A percentile compares a stretch with the other conserved stretches of the same genome.
Conservation (phyloP, 2,329 filamentous ascomycete genomes). For the Stachybotrys elegans region DNA sequence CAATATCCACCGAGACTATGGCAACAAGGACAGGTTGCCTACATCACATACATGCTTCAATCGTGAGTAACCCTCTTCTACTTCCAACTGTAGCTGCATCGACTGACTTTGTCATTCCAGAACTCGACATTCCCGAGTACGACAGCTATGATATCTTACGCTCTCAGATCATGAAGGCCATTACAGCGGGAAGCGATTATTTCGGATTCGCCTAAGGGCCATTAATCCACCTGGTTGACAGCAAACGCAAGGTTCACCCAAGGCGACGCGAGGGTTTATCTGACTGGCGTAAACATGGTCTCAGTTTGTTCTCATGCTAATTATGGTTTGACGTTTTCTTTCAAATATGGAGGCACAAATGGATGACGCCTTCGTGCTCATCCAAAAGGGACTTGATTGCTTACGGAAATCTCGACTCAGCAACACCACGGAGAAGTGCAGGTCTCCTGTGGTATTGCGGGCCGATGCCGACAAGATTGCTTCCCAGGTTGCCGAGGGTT, state of each 20-base stretch:
- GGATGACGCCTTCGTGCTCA: too few species aligned
- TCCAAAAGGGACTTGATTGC: too few species aligned
- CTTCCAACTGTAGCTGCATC: slow-evolving; percentile 27
- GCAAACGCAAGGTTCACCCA: too few species aligned
- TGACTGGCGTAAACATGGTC: too few species aligned
- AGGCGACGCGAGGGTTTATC: too few species aligned
- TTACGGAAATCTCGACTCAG: too few species aligned
- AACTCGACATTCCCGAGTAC: slow-evolving; percentile 97
- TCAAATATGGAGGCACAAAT: too few species aligned
- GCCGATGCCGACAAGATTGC: too few species aligned
- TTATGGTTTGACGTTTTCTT: too few species aligned
- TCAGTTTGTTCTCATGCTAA: too few species aligned
- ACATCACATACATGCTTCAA: slow-evolving; percentile 99
- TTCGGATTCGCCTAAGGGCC: slow-evolving; percentile 94
- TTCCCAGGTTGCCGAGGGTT: too few species aligned
- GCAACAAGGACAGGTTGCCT: slow-evolving; percentile 90
- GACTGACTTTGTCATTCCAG: slow-evolving; percentile 46
- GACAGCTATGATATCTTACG: slow-evolving; percentile 90
- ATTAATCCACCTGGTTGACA: too few species aligned
- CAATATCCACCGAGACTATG: slow-evolving; percentile 98
- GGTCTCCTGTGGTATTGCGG: slow-evolving; percentile 9
- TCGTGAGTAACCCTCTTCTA: slow-evolving; percentile 60
- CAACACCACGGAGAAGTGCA: slow-evolving; percentile 16
- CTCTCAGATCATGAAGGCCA: slow-evolving; percentile 85
- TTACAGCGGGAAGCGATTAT: slow-evolving; percentile 95